Evolutionary conservation across 2,329 filamentous ascomycete species (phyloP), one percentile per base, ranked within the genome.

Genomic region (Colletotrichum filicis): DNA sequence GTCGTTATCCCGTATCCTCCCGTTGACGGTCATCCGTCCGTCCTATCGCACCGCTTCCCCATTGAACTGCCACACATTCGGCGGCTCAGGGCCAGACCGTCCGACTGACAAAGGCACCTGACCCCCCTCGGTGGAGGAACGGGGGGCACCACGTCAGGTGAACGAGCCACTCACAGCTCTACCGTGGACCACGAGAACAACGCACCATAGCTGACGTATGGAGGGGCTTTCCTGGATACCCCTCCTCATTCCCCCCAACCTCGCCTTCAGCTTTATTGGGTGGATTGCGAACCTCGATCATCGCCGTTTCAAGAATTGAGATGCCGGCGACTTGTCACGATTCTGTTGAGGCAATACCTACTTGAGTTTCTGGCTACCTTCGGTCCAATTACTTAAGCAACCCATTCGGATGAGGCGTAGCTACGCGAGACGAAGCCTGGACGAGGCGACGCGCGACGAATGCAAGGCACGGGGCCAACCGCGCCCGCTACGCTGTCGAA

Each of bases 81-180:
- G 59, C 69, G 53, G 28, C 64, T 35, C 30, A 30, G 60, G 65
- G 58, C 70, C 60, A 71, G 46, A 56, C 60, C 35, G 22, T 61
- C 66, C 71, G 56, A 61, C 61, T 73, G 71, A 73, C 71, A 71
- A 70, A 65, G 66, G 52, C 71, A 74, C 71, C 71, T 74, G 71
- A 74, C 71, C 68, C 42, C 42, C 53, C 70, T 68, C 68, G 62
- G 68, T 72, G 71, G 68, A 67, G 68, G 71, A 71, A 19, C 37
- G 58, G 32, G 49, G 71, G 46, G 30, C 60, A 60, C 60, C 66
- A 68, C 37, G 71, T 74, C 71, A 74, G 71, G 71, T 68, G 71
- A 68, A 72, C 42, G 42, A 58, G 58, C 71, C 71, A 71, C 62
- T 74, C 71, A 74, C 58, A 68, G 63, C 62, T 61, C 52, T 66